Conservation (phyloP, 352 stramenopile genomes). For the Globisporangium spinosum region DNA sequence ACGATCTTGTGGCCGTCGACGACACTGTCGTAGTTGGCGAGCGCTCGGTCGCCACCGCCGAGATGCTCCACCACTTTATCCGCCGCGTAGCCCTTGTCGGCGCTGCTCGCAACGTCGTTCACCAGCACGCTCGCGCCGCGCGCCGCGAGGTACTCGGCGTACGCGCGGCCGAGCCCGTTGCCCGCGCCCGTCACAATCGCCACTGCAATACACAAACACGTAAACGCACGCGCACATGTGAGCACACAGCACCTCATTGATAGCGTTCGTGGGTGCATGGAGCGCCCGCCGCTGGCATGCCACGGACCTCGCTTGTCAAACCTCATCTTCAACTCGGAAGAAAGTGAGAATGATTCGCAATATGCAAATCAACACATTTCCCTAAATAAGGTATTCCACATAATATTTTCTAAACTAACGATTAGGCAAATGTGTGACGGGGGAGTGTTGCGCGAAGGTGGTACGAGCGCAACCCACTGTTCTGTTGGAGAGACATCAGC, state of each 20-base stretch:
- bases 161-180: constrained; percentile 79
- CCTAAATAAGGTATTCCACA: too few relatives aligned
- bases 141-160: constrained; percentile 68
- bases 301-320: constrained; percentile 48
- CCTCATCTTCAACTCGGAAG: constrained; percentile 25
- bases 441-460: constrained; percentile 28
- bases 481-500: constrained; percentile 3
- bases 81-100: constrained; percentile 31
- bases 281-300: not conserved
- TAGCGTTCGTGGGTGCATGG: not conserved
- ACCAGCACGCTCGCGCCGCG: constrained; percentile 77
- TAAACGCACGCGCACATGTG: not conserved
- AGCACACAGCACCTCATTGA: not conserved
- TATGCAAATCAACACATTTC: too few relatives aligned
- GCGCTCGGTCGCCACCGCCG: constrained; percentile 38
- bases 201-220: constrained; percentile 29
- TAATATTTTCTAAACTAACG: too few relatives aligned
- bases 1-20: constrained; percentile 72
- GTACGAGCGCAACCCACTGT: not conserved
- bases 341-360: constrained; percentile 7
- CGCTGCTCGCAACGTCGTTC: constrained; percentile 60
- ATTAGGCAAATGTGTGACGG: constrained; percentile 1
- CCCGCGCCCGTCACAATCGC: constrained; percentile 85
- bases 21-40: constrained; percentile 78
- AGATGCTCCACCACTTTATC: constrained; percentile 59